Evolutionary conservation across 2,329 filamentous ascomycete species (phyloP).

Genomic region (Exserohilum rostratum): DNA sequence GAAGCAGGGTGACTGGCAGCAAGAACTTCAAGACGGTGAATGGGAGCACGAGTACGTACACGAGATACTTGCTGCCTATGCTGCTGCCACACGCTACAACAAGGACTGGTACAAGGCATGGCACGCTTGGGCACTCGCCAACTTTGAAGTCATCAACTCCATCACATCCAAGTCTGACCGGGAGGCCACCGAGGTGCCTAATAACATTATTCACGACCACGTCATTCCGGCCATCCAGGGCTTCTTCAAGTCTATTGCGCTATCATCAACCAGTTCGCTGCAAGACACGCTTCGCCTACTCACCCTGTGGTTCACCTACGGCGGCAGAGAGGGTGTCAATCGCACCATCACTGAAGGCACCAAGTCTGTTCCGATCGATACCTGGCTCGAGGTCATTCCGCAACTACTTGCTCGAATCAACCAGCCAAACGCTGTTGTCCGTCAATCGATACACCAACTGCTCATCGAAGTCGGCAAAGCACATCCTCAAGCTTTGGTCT

Average conservation of each 20-base stretch:
- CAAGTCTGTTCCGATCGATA: constrained; percentile 90
- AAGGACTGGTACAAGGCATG: constrained; percentile 98
- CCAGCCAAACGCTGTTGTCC: constrained; percentile 86
- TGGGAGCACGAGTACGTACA: constrained; percentile 87
- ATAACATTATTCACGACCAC: constrained; percentile 77
- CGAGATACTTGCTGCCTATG: constrained; percentile 90
- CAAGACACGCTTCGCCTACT: constrained; percentile 93
- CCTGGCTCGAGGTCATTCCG: constrained; percentile 97
- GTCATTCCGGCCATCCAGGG: constrained; percentile 93
- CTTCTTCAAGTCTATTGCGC: constrained; percentile 95
- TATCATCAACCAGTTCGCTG: constrained; percentile 89
- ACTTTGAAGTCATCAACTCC: constrained; percentile 95
- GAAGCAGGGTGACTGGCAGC: constrained; percentile 95
- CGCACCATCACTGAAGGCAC: constrained; percentile 88
- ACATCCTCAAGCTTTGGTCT: constrained; percentile 95
- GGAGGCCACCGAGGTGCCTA: constrained; percentile 63
- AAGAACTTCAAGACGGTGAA: constrained; percentile 80
- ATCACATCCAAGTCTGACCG: constrained; percentile 71
- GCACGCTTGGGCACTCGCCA: constrained; percentile 98
- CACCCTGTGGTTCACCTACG: constrained; percentile 95
- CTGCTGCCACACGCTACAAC: constrained; percentile 90
- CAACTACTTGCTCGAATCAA: constrained; percentile 98
- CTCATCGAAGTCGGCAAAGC: constrained; percentile 90
- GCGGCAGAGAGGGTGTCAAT: constrained; percentile 86
- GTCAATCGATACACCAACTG: constrained; percentile 88